Percentiles rank a stretch among this genome's conserved stretches.
phyloP scores from a whole-genome alignment of 352 stramenopile genomes.

The Phytopythium aichiense region DNA sequence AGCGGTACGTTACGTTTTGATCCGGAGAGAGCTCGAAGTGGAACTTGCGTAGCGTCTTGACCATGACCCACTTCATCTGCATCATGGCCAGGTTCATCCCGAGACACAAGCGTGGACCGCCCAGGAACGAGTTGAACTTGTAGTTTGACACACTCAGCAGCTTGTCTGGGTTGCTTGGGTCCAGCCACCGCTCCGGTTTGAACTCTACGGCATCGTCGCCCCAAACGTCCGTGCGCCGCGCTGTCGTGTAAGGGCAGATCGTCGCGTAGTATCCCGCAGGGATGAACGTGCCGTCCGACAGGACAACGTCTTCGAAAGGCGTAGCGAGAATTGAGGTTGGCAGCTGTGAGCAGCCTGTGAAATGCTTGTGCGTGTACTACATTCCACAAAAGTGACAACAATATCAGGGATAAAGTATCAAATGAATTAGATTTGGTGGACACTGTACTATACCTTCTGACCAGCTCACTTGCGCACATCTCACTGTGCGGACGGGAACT shows the following conservation, averaged over 20 bases:
- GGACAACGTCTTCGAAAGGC: conserved; percentile 18
- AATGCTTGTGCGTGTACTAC: too few species aligned
- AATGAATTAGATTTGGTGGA: background rate
- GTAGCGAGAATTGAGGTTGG: conserved; percentile 31
- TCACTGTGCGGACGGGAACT: background rate
- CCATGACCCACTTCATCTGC: conserved; percentile 35
- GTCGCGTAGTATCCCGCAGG: conserved; percentile 24
- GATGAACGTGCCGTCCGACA: conserved; percentile 47
- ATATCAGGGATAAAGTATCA: background rate
- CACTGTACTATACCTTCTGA: background rate
- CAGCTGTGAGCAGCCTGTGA: conserved; percentile 4
- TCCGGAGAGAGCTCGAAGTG: conserved; percentile 21
- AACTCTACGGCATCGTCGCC: conserved; percentile 40
- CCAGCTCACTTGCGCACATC: background rate
- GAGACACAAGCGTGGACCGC: conserved; percentile 37
- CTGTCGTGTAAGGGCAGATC: conserved; percentile 45
- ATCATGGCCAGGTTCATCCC: conserved; percentile 38
- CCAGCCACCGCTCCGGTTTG: conserved; percentile 48
- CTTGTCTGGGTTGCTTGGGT: conserved; percentile 12
- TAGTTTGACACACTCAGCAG: conserved; percentile 22
- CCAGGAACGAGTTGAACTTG: conserved; percentile 46
- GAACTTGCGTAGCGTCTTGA: conserved; percentile 28
- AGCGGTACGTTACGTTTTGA: conserved; percentile 23
- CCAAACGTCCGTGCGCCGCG: conserved; percentile 37
- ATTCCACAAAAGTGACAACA: background rate